Percentiles rank a stretch among this genome's conserved stretches.
These are phyloP conservation scores for Aureobasidium sp. DNA, from an alignment of 2,329 filamentous ascomycete species.

Conservation along the genomic window DNA sequence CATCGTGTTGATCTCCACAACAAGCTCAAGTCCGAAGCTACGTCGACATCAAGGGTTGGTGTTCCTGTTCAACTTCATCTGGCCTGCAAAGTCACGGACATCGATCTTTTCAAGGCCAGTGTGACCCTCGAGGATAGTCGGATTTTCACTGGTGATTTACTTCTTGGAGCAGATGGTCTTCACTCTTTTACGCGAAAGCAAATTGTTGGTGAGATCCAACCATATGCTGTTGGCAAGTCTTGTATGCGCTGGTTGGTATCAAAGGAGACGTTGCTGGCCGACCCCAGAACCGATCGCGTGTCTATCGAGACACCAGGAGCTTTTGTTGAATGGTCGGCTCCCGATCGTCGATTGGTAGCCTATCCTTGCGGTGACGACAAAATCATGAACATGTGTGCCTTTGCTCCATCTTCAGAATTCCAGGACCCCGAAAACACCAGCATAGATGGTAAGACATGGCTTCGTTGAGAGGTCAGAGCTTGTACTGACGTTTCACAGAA, in stretches of 20 bases:
- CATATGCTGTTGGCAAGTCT: conserved; percentile 3
- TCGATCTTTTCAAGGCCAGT: background rate
- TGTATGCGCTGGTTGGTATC: conserved; percentile 9
- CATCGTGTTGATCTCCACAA: conserved; percentile 12
- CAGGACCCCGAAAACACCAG: background rate
- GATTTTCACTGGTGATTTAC: background rate
- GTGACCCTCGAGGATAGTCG: background rate
- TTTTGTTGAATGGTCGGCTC: conserved; percentile 5
- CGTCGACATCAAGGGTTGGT: background rate
- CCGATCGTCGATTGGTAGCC: conserved; percentile 2
- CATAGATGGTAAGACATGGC: background rate
- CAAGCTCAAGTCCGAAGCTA: conserved; percentile 1
- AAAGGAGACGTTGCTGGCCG: background rate
- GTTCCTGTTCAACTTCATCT: conserved; percentile 1
- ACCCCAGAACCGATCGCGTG: background rate
- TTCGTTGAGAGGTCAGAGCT: no score
- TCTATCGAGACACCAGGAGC: conserved; percentile 5
- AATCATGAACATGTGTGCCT: conserved; percentile 12
- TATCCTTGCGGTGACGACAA: conserved; percentile 9
- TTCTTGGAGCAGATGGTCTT: conserved; percentile 10
- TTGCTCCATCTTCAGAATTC: conserved; percentile 5
- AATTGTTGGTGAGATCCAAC: conserved; percentile 1
- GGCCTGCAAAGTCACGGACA: conserved; percentile 5
- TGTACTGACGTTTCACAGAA: background rate
- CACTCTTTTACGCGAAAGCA: conserved; percentile 1